Evolutionary conservation across 331 rosid genomes (phyloP).

Genomic region (Cydonia oblonga): DNA sequence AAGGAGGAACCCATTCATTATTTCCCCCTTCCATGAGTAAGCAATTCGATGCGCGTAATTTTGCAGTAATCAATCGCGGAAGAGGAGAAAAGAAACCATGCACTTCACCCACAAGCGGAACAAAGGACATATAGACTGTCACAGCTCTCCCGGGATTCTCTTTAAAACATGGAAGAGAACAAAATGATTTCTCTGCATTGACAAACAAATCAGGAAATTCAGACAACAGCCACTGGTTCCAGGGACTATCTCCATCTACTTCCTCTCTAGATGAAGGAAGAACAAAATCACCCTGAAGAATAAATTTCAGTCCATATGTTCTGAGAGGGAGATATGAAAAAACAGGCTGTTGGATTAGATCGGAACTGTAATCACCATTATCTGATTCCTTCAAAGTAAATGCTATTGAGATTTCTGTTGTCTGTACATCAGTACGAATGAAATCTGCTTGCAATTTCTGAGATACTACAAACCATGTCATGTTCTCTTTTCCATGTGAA

Average conservation of each 20-base stretch:
- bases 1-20: constrained; percentile 72
- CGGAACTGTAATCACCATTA: constrained; percentile 41
- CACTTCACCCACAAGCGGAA: constrained; percentile 86
- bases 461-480: constrained; percentile 82
- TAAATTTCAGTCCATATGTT: constrained; percentile 79
- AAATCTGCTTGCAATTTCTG: constrained; percentile 50
- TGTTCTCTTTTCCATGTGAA: constrained; percentile 65
- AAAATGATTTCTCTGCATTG: constrained; percentile 57
- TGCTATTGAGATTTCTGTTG: constrained; percentile 84
- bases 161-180: constrained; percentile 67
- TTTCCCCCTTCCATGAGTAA: constrained; percentile 61
- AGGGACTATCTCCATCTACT: constrained; percentile 86
- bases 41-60: constrained; percentile 60
- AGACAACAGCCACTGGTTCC: constrained; percentile 92
- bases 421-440: constrained; percentile 47
- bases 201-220: constrained; percentile 86
- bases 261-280: constrained; percentile 97
- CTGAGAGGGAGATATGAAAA: constrained; percentile 92
- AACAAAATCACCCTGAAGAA: constrained; percentile 94
- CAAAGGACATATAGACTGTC: constrained; percentile 79
- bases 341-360: constrained; percentile 68
- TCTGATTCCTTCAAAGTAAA: constrained; percentile 67
- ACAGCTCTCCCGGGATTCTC: constrained; percentile 72
- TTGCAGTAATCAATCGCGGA: constrained; percentile 63
- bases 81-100: constrained; percentile 90